Evolutionary conservation across 805 yeast genomes (phyloP).

Genomic region (Yamadazyma akitaensis): DNA sequence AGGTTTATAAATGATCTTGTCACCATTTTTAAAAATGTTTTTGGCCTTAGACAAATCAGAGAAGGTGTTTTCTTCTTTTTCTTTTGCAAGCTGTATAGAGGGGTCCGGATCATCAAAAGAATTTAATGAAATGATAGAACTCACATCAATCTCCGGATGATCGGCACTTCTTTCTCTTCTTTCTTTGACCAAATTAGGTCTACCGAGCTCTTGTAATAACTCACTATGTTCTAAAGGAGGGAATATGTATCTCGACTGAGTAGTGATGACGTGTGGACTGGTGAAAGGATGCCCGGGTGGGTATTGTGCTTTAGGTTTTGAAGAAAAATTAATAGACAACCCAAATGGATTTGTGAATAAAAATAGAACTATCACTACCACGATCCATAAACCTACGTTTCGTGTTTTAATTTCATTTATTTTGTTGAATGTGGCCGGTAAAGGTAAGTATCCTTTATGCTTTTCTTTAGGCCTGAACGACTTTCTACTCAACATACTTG

Average conservation of each 20-base stretch:
- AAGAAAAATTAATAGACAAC: constrained; percentile 8
- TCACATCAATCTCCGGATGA: constrained; percentile 35
- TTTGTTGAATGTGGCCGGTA: constrained; percentile 27
- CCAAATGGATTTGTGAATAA: constrained; percentile 22
- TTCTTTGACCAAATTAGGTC: constrained; percentile 49
- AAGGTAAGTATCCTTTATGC: constrained; percentile 22
- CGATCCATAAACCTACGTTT: constrained; percentile 1
- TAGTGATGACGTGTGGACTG: constrained; percentile 33
- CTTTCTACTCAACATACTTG: constrained; percentile 5
- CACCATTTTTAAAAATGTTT: constrained; percentile 61
- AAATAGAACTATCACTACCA: constrained; percentile 18
- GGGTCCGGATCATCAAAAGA: constrained; percentile 42
- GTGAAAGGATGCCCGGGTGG: constrained; percentile 35
- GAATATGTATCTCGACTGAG: constrained; percentile 54
- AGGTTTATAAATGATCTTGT: constrained; percentile 50
- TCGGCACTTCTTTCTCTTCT: constrained; percentile 46
- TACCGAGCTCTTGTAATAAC: constrained; percentile 52
- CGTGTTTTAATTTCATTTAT: constrained; percentile 8
- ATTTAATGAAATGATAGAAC: constrained; percentile 37
- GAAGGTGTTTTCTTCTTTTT: constrained; percentile 46
- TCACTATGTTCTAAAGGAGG: constrained; percentile 77
- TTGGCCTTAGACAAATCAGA: constrained; percentile 45
- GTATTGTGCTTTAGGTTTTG: constrained; percentile 13
- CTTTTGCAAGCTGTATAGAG: constrained; percentile 31
- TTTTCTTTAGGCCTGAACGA: constrained; percentile 26